Conservation (phyloP, 441 rosid species). For the Codiaeum variegatum region DNA sequence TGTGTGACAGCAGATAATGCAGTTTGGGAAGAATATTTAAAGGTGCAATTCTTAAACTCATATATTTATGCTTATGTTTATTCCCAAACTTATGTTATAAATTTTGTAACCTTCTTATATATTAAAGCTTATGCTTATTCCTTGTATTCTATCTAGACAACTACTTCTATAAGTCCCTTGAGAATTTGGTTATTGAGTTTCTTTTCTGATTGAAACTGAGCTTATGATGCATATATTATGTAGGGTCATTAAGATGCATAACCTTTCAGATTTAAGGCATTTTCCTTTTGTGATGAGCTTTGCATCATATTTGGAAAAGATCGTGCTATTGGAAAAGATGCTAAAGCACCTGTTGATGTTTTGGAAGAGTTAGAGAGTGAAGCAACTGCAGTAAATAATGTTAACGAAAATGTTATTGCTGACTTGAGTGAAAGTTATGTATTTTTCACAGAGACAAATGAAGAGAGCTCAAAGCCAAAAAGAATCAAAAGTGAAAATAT, state of each 20-base stretch:
- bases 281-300: not conserved
- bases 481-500: not conserved
- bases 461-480: not conserved
- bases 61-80: no score
- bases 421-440: no score
- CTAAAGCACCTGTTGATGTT: not conserved
- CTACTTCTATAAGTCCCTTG: not conserved
- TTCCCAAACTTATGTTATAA: no score
- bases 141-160: not conserved
- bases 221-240: not conserved
- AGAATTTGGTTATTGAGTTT: no score
- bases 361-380: not conserved
- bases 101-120: no score
- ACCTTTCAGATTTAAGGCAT: not conserved
- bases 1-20: not conserved
- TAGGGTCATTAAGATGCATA: not conserved
- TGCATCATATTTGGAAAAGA: not conserved
- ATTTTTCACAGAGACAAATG: not conserved
- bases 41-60: not conserved
- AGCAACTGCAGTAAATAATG: not conserved
- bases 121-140: not conserved
- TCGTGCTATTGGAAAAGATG: not conserved
- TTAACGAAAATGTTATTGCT: not conserved
- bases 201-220: no score
- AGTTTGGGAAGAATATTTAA: not conserved